Evolutionary conservation across 2,329 filamentous ascomycete genomes (phyloP).

Genomic region (Claviceps paspali): DNA sequence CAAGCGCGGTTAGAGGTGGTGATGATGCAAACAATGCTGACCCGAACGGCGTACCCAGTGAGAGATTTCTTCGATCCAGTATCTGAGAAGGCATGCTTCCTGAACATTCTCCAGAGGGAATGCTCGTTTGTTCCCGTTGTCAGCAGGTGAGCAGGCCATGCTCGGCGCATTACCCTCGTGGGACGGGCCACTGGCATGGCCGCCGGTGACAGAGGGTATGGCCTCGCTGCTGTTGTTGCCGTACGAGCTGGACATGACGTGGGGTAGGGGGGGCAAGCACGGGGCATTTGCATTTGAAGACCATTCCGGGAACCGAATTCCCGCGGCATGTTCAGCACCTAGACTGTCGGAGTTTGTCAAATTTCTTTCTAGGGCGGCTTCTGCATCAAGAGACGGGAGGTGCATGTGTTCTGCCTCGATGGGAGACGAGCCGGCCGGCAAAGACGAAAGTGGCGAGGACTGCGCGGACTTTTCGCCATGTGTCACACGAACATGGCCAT

Average conservation of each 20-base stretch:
- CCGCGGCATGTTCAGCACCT: background rate
- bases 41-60: conserved; percentile 18
- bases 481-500: background rate
- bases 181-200: background rate
- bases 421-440: background rate
- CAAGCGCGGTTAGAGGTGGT: background rate
- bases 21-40: background rate
- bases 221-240: background rate
- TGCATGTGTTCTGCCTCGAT: background rate
- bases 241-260: background rate
- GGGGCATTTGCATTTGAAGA: background rate
- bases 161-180: background rate
- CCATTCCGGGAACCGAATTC: background rate
- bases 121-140: conserved; percentile 3
- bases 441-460: background rate
- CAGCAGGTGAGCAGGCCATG: background rate
- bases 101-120: conserved; percentile 21
- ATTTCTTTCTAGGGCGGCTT: background rate
- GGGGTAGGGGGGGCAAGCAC: background rate
- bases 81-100: conserved; percentile 23
- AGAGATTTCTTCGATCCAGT: conserved; percentile 24
- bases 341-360: conserved; percentile 2
- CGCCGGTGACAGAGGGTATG: background rate
- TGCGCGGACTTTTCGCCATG: background rate
- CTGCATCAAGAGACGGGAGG: background rate